A percentile compares a stretch with the other conserved stretches of the same genome.
Evolutionary conservation across 1,139 yeast genomes (phyloP).

Genomic region (Kodamaea suecica): DNA sequence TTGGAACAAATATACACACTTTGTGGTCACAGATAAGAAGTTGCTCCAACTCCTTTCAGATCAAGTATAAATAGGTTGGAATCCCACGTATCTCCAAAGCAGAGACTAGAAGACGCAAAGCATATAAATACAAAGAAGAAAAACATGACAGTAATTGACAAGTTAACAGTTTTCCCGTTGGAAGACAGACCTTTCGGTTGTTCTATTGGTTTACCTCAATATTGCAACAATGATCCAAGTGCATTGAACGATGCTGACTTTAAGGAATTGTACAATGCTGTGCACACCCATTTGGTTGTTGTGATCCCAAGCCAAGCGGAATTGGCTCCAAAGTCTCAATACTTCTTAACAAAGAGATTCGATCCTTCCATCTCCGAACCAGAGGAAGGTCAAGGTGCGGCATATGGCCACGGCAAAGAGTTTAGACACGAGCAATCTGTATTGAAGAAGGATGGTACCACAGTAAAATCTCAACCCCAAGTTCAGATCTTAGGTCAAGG

Average conservation of each 20-base stretch:
- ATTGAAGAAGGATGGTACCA: slow-evolving; percentile 72
- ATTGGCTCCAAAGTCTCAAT: slow-evolving; percentile 71
- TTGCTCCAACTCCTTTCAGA: no score
- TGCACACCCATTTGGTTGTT: slow-evolving; percentile 64
- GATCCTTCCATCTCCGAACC: slow-evolving; percentile 66
- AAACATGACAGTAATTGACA: slow-evolving; percentile 4
- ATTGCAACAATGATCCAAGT: slow-evolving; percentile 73
- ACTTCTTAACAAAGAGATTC: slow-evolving; percentile 66
- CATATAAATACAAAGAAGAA: slow-evolving; percentile 4
- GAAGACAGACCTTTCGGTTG: slow-evolving; percentile 64
- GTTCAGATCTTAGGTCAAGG: slow-evolving; percentile 90
- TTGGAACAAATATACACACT: no score
- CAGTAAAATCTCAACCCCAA: slow-evolving; percentile 80
- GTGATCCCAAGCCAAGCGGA: slow-evolving; percentile 68
- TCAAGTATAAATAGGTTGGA: no score
- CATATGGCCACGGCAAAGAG: slow-evolving; percentile 82
- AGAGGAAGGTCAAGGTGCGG: slow-evolving; percentile 42
- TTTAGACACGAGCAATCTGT: slow-evolving; percentile 78
- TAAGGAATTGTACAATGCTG: slow-evolving; percentile 56
- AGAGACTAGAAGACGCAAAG: not conserved
- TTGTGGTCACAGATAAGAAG: no score
- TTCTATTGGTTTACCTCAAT: slow-evolving; percentile 56
- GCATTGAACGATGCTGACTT: slow-evolving; percentile 63
- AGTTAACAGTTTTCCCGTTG: slow-evolving; percentile 45
- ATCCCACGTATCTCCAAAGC: no score